Percentiles rank a stretch among this genome's conserved stretches.
Evolutionary conservation across 2,329 filamentous ascomycete species (phyloP).

Genomic region (Fusarium burgessii): DNA sequence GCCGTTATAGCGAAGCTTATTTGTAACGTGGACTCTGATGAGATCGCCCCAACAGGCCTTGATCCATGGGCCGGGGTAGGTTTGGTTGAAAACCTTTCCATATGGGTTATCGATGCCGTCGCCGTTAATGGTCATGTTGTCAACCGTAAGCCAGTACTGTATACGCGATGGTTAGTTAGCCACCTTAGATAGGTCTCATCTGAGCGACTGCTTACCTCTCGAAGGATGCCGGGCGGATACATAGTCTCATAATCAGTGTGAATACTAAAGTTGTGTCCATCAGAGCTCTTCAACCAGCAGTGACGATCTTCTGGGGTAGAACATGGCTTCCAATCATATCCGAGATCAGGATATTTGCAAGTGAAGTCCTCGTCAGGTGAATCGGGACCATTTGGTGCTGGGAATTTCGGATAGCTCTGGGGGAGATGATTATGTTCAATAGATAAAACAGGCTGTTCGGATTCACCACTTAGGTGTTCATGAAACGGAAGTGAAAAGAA

Average conservation of each 20-base stretch:
- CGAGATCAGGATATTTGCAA: constrained; percentile 10
- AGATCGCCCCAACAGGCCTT: neutral
- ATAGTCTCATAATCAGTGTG: constrained; percentile 15
- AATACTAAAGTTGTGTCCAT: constrained; percentile 5
- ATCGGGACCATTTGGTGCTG: constrained; percentile 11
- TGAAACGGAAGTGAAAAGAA: neutral
- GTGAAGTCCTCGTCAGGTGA: neutral
- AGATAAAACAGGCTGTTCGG: neutral
- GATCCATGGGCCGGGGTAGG: neutral
- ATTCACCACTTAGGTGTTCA: neutral
- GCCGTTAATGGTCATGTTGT: constrained; percentile 6
- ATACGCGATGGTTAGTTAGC: neutral
- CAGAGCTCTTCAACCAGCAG: constrained; percentile 9
- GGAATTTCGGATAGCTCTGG: neutral
- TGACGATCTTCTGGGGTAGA: neutral
- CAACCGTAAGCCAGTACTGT: neutral
- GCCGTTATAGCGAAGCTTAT: neutral
- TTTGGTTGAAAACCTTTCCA: constrained; percentile 10
- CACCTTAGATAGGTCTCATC: too few species aligned
- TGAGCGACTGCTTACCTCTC: neutral
- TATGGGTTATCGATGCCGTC: constrained; percentile 7
- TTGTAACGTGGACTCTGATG: neutral
- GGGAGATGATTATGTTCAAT: neutral
- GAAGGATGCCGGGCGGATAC: constrained; percentile 1
- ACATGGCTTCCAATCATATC: constrained; percentile 7